Evolutionary conservation across 208 protist genomes (phyloP).

Genomic region (Phytomonas sp.): DNA sequence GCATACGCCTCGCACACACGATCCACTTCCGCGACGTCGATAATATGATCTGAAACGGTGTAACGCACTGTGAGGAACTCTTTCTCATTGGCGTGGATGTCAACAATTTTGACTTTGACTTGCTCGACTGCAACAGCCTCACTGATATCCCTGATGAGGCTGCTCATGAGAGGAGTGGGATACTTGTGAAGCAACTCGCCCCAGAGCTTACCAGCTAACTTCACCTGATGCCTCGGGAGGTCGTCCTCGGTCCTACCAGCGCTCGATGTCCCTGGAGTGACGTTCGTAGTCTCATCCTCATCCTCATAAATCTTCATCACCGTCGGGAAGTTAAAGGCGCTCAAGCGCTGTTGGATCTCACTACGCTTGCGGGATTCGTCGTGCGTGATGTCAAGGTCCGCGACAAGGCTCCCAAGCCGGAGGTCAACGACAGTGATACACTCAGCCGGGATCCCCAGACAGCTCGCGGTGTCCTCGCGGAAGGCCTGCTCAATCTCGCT

Average conservation of each 20-base stretch:
- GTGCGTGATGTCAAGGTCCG: conserved; percentile 46
- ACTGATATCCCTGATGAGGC: neutral
- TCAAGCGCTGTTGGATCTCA: conserved; percentile 27
- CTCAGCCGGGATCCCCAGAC: conserved; percentile 31
- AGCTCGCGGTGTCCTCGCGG: conserved; percentile 49
- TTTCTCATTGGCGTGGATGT: conserved; percentile 24
- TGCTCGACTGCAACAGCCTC: neutral
- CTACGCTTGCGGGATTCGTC: conserved; percentile 25
- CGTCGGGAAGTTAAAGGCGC: conserved; percentile 34
- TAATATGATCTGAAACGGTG: conserved; percentile 17
- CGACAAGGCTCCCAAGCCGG: conserved; percentile 34
- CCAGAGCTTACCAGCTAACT: conserved; percentile 48
- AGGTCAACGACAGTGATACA: conserved; percentile 46
- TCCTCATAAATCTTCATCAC: conserved; percentile 51
- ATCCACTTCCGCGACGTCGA: conserved; percentile 34
- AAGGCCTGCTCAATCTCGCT: conserved; percentile 53
- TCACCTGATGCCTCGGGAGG: conserved; percentile 34
- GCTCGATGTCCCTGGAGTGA: neutral
- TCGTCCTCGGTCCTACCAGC: neutral
- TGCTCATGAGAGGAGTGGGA: neutral
- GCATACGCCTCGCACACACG: conserved; percentile 26
- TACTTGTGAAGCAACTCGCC: neutral
- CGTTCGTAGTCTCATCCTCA: conserved; percentile 15
- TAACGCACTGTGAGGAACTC: conserved; percentile 35
- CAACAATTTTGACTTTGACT: conserved; percentile 16